A percentile compares a stretch with the other conserved stretches of the same genome.
Evolutionary conservation across 2,329 filamentous ascomycete genomes (phyloP).

Genomic region (Akanthomyces uredinophilus): DNA sequence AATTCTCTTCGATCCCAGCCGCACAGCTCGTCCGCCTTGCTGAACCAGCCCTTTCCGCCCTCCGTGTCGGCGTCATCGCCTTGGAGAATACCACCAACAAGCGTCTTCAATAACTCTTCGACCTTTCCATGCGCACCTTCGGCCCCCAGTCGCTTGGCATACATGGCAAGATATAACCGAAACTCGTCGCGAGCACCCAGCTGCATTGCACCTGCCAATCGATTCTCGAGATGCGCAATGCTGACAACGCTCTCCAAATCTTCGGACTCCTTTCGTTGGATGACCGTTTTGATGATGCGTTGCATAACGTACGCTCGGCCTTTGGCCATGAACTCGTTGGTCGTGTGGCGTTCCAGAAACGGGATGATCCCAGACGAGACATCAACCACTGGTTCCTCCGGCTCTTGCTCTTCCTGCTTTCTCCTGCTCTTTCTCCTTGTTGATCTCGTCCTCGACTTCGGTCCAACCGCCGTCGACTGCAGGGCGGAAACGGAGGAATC

Average conservation of each 20-base stretch:
- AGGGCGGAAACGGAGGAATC: conserved; percentile 82
- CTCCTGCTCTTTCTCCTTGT: conserved; percentile 22
- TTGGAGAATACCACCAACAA: conserved; percentile 67
- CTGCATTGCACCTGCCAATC: conserved; percentile 81
- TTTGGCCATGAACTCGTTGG: conserved; percentile 84
- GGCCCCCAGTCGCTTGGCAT: conserved; percentile 88
- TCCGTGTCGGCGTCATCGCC: conserved; percentile 40
- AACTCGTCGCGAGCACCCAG: conserved; percentile 89
- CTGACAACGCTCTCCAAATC: conserved; percentile 86
- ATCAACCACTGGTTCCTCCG: conserved; percentile 40
- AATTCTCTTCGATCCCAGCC: conserved; percentile 88
- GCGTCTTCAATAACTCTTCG: conserved; percentile 78
- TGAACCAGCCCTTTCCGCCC: conserved; percentile 56
- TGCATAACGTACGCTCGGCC: conserved; percentile 89
- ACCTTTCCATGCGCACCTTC: conserved; percentile 85
- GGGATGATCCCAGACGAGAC: conserved; percentile 91
- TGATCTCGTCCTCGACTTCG: conserved; percentile 35
- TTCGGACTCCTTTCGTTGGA: conserved; percentile 87
- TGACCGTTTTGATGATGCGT: conserved; percentile 80
- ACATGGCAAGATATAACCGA: conserved; percentile 93
- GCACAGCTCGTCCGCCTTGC: conserved; percentile 67
- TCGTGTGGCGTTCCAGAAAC: conserved; percentile 88
- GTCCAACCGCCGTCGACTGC: conserved; percentile 63
- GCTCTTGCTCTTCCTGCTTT: conserved; percentile 33
- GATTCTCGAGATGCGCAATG: conserved; percentile 91